These are phyloP conservation scores for Arthrobotrys megalospora DNA, from an alignment of 2,329 filamentous ascomycete species.

Conservation along the genomic window DNA sequence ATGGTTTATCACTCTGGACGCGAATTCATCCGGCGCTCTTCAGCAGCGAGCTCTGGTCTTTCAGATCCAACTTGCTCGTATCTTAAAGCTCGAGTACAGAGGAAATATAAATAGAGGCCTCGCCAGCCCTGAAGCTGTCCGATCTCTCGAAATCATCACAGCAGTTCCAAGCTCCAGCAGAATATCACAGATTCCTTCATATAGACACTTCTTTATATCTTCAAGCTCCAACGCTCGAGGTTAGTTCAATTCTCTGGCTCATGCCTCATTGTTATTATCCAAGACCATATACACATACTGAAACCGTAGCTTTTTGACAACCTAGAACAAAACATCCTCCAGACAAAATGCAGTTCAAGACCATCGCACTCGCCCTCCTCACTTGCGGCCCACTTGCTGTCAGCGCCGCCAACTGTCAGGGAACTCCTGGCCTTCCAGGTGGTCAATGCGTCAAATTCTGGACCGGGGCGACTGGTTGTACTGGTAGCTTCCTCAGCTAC, in stretches of 20 bases:
- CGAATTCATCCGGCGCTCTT: background rate
- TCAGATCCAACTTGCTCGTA: background rate
- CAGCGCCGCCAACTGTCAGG: constrained; percentile 27
- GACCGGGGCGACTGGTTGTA: constrained; percentile 35
- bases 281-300: too few species aligned
- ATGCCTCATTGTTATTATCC: background rate
- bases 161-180: too few species aligned
- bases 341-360: constrained; percentile 47
- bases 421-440: constrained; percentile 35
- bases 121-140: too few species aligned
- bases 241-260: too few species aligned
- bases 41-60: background rate
- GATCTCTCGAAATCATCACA: too few species aligned
- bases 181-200: too few species aligned
- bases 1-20: background rate
- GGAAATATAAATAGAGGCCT: background rate
- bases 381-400: constrained; percentile 35
- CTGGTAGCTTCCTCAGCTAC: constrained; percentile 33
- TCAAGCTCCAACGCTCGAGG: too few species aligned
- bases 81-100: too few species aligned
- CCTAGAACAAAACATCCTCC: background rate
- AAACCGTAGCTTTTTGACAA: background rate
- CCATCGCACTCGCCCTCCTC: constrained; percentile 15
- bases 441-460: constrained; percentile 49
- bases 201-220: too few species aligned